A percentile compares a stretch with the other conserved stretches of the same genome.
phyloP scores from a whole-genome alignment of 495 filamentous ascomycete species.

The Geoglossum glabrum region DNA sequence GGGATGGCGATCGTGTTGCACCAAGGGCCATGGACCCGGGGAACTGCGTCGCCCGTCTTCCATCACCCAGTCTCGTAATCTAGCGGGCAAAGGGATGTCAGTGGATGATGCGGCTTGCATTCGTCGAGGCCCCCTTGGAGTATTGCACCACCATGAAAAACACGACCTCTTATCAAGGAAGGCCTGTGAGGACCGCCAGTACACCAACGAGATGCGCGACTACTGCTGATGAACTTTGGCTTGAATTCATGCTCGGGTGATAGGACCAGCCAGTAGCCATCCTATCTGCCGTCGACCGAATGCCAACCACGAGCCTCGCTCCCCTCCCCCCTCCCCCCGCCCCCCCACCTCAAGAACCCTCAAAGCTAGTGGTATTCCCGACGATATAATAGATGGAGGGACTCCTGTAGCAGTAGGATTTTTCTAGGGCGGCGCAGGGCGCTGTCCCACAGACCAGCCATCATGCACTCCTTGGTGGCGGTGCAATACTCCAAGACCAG shows the following conservation, averaged over 20 bases:
- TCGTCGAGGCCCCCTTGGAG: not conserved
- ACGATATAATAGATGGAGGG: not conserved
- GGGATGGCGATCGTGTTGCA: constrained; percentile 16
- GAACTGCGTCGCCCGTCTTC: constrained; percentile 17
- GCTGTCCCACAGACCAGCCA: not conserved
- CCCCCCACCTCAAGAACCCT: too few species aligned
- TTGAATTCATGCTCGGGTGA: not conserved
- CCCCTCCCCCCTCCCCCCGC: too few species aligned
- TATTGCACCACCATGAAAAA: constrained; percentile 4
- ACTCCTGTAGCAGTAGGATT: not conserved
- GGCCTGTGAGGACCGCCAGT: not conserved
- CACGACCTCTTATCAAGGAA: not conserved
- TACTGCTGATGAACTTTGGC: not conserved
- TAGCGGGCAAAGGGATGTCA: constrained; percentile 12
- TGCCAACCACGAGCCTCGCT: not conserved
- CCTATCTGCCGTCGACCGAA: not conserved
- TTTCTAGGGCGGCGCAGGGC: not conserved
- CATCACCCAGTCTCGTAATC: constrained; percentile 17
- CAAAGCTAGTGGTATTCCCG: too few species aligned
- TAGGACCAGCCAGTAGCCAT: not conserved
- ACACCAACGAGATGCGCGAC: not conserved
- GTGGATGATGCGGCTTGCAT: not conserved
- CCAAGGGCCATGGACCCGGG: constrained; percentile 18
- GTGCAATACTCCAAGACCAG: not conserved
- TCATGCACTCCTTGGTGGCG: not conserved